A percentile compares a stretch with the other conserved stretches of the same genome.
phyloP scores from a whole-genome alignment of 179 eudicot genomes.

The Beta macrorhiza region DNA sequence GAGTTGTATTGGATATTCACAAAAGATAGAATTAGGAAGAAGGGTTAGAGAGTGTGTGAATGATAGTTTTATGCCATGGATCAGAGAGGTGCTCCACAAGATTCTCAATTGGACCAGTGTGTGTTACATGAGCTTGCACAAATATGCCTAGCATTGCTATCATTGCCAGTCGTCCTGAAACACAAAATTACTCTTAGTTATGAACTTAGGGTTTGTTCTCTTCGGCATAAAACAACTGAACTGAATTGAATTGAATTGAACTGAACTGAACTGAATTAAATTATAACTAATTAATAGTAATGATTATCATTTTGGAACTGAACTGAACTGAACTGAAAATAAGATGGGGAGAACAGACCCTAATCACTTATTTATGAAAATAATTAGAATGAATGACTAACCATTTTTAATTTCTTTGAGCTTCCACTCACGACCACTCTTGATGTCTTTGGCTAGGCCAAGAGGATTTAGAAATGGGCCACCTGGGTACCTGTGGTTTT shows the following conservation, averaged over 20 bases:
- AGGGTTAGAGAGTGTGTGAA: constrained; percentile 53
- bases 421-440: constrained; percentile 74
- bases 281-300: too few species aligned
- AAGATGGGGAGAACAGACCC: too few species aligned
- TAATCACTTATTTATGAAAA: too few species aligned
- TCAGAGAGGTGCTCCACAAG: constrained; percentile 76
- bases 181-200: neutral
- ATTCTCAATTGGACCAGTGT: constrained; percentile 73
- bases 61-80: constrained; percentile 83
- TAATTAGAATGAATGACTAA: constrained; percentile 21
- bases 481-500: constrained; percentile 69
- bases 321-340: too few species aligned
- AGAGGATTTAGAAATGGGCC: constrained; percentile 84
- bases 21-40: constrained; percentile 1
- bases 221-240: too few species aligned
- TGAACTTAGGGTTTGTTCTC: too few species aligned
- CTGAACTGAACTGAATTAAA: too few species aligned
- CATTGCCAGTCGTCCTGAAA: constrained; percentile 85
- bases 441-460: constrained; percentile 76
- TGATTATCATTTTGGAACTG: too few species aligned
- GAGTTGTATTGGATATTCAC: neutral
- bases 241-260: too few species aligned
- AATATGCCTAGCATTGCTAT: constrained; percentile 86
- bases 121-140: constrained; percentile 85
- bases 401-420: constrained; percentile 94